Conservation (phyloP, 2,329 filamentous ascomycete genomes). For the Tolypocladium pustulatum region DNA sequence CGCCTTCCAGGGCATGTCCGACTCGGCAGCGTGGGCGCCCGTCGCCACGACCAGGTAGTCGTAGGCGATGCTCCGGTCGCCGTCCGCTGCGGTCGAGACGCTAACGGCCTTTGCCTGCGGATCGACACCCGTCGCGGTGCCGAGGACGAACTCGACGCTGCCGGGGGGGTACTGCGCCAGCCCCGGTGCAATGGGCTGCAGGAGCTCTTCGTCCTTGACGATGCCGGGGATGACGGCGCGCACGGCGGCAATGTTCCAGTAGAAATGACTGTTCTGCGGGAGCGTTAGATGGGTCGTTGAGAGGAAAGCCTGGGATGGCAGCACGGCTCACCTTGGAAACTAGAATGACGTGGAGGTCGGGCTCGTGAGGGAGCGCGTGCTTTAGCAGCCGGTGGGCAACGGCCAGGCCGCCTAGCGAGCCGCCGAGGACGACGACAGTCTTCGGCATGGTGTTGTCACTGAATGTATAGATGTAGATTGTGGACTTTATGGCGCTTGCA, state of each 20-base stretch:
- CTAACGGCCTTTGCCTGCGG: slow-evolving; percentile 27
- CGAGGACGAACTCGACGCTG: slow-evolving; percentile 41
- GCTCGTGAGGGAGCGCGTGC: slow-evolving; percentile 31
- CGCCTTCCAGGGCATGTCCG: slow-evolving; percentile 42
- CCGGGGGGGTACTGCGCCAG: slow-evolving; percentile 38
- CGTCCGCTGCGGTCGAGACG: slow-evolving; percentile 18
- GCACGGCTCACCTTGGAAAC: slow-evolving; percentile 37
- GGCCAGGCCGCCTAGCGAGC: slow-evolving; percentile 41
- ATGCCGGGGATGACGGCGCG: slow-evolving; percentile 42
- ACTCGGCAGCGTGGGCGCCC: slow-evolving; percentile 32
- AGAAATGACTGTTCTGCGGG: slow-evolving; percentile 43
- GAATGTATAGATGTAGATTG: not conserved
- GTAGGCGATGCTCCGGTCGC: slow-evolving; percentile 29
- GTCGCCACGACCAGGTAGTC: slow-evolving; percentile 50
- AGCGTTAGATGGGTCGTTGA: not conserved
- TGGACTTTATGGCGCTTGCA: not conserved
- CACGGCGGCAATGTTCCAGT: slow-evolving; percentile 47
- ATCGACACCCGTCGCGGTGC: slow-evolving; percentile 32
- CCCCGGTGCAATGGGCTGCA: slow-evolving; percentile 36
- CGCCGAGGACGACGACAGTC: slow-evolving; percentile 44
- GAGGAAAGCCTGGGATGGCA: not conserved
- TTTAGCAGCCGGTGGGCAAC: slow-evolving; percentile 45
- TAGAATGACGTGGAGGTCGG: slow-evolving; percentile 42
- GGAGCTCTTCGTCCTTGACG: slow-evolving; percentile 38
- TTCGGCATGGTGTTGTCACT: slow-evolving; percentile 28